Evolutionary conservation across 768 basidiomycete genomes (phyloP), one percentile per base, ranked within the genome.

Genomic region (Cystobasidium ongulense): DNA sequence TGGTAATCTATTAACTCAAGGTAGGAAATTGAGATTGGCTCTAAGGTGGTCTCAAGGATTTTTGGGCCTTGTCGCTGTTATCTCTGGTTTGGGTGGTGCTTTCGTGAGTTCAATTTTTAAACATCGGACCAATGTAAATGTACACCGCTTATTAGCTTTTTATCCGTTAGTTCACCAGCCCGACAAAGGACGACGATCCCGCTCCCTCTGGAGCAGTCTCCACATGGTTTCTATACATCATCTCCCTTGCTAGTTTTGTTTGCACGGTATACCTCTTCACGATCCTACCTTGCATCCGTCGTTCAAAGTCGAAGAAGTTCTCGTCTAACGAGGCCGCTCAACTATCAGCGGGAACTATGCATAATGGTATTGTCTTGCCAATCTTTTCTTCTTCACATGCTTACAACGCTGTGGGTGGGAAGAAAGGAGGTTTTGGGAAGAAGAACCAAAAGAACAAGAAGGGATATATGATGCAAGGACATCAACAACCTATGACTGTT

Each of bases 401-500:
- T 33, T 46, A 71, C 11, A 31, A 33, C 23, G 39, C 38, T 18
- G 36, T 67, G 17, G n/a, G 29, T 18, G 50, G 53, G 27, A 31
- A 52, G 41, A 67, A 52, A 21, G 65, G 39, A 13, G 25, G 7
- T 1, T 54, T 54, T 43, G 52, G 52, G 8, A 35, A 29, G 33
- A 46, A 46, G 35, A 54, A 57, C 31, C 8, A 15, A 25, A 71
- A 71, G 68, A 54, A 71, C 10, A 41, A 35, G 4, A 71, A 59
- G 43, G 33, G 41, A 33, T 39, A 54, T 13, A n/a, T 8, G 1
- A 59, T 7, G 31, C 33, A 36, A 21, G 18, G 18, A 3, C 46
- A 54, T 53, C 52, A 31, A 33, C 68, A 31, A 25, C 68, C 68
- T 35, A 71, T 71, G 68, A 71, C 53, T 8, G 68, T 71, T 29